Conservation (phyloP, 73 alveolate species). For the Paramecium bursaria region DNA sequence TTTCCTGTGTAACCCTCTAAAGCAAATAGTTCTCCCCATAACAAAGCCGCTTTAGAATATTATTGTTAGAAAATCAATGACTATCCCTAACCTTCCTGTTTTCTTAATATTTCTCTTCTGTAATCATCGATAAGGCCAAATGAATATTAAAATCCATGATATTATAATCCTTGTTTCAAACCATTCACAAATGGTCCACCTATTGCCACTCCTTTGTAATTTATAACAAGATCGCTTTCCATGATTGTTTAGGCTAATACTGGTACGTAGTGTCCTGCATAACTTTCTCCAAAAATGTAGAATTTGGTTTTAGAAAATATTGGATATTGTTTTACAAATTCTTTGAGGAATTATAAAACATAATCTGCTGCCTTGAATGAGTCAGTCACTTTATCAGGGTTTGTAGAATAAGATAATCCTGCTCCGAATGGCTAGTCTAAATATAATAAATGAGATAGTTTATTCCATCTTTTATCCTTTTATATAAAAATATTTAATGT, state of each 20-base stretch:
- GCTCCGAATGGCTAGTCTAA: constrained; percentile 88
- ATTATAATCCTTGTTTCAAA: no score
- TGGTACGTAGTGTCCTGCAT: constrained; percentile 90
- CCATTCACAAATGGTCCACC: no score
- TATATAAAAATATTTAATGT: no score
- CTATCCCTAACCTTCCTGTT: neutral
- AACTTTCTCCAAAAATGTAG: constrained; percentile 89
- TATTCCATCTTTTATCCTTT: constrained; percentile 51
- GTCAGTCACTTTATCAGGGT: neutral
- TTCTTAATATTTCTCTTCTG: neutral
- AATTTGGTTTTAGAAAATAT: constrained; percentile 70
- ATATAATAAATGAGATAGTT: constrained; percentile 82
- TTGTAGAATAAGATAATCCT: constrained; percentile 70
- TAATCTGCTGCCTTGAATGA: constrained; percentile 36
- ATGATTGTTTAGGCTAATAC: constrained; percentile 66
- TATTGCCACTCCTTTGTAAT: no score
- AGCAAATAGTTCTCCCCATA: neutral
- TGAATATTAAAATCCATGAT: no score
- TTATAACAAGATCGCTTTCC: no score
- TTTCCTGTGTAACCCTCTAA: neutral
- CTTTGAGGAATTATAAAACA: neutral
- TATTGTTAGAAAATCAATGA: neutral
- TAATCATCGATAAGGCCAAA: constrained; percentile 4
- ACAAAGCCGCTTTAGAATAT: constrained; percentile 12
- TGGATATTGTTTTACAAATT: neutral